Conservation (phyloP, 331 rosid species). For the Quercus phellos region DNA sequence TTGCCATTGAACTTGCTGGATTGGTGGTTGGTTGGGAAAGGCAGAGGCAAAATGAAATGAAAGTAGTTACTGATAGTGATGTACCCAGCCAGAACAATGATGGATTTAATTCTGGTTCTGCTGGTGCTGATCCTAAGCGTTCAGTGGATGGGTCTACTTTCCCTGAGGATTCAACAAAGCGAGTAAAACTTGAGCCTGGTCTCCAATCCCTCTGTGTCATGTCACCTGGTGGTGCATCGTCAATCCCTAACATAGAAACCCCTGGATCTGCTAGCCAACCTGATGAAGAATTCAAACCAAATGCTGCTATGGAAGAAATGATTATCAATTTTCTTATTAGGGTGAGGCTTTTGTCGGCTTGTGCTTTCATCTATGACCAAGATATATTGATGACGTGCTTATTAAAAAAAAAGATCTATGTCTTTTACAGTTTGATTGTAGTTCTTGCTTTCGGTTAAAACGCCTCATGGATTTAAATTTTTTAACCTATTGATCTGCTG, state of each 20-base stretch:
- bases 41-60: conserved; percentile 91
- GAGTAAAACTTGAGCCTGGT: conserved; percentile 97
- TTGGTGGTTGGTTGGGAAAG: conserved; percentile 99
- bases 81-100: conserved; percentile 60
- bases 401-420: no score
- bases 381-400: conserved; percentile 9
- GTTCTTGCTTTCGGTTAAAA: conserved; percentile 3
- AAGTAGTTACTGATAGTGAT: conserved; percentile 69
- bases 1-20: conserved; percentile 98
- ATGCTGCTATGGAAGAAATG: conserved; percentile 99
- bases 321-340: conserved; percentile 91
- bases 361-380: conserved; percentile 11
- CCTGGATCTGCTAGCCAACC: conserved; percentile 93
- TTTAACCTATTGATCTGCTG: conserved; percentile 2
- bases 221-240: conserved; percentile 99
- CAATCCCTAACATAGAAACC: conserved; percentile 85
- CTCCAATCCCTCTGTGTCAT: conserved; percentile 80
- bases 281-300: conserved; percentile 98
- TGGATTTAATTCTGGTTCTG: conserved; percentile 58
- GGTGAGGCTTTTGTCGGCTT: conserved; percentile 51
- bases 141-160: conserved; percentile 82
- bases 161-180: conserved; percentile 79
- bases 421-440: neutral
- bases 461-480: neutral
- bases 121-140: conserved; percentile 64